These are phyloP conservation scores for Candida chauliodis DNA, from an alignment of 805 yeast genomes.

Conservation along the genomic window DNA sequence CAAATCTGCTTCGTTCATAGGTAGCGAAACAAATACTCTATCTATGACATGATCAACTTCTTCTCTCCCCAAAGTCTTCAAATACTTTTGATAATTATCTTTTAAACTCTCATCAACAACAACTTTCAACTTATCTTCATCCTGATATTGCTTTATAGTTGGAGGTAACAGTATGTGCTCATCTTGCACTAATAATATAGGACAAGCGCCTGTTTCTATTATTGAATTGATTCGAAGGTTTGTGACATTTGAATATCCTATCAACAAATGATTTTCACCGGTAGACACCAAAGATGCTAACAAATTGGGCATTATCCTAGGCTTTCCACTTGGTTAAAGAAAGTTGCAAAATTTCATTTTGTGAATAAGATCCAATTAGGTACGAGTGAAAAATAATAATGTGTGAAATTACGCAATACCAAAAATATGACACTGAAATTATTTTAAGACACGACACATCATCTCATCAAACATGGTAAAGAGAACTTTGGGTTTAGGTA, in stretches of 20 bases:
- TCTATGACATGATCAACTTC: constrained; percentile 68
- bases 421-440: background rate
- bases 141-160: constrained; percentile 20
- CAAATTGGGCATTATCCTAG: constrained; percentile 14
- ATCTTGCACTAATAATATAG: constrained; percentile 45
- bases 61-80: constrained; percentile 56
- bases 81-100: constrained; percentile 25
- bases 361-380: background rate
- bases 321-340: background rate
- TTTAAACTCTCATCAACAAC: constrained; percentile 12
- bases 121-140: constrained; percentile 22
- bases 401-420: constrained; percentile 9
- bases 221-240: constrained; percentile 46
- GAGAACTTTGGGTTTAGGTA: constrained; percentile 40
- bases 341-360: background rate
- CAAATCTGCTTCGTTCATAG: constrained; percentile 20
- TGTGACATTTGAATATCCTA: constrained; percentile 51
- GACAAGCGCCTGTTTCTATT: constrained; percentile 52
- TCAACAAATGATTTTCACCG: constrained; percentile 54
- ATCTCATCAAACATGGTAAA: constrained; percentile 17
- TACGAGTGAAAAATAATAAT: background rate
- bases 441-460: constrained; percentile 2
- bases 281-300: constrained; percentile 43
- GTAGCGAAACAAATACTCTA: constrained; percentile 62
- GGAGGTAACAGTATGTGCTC: constrained; percentile 17